Conservation (phyloP, 345 rosid genomes). For the Rhodomyrtus tomentosa region DNA sequence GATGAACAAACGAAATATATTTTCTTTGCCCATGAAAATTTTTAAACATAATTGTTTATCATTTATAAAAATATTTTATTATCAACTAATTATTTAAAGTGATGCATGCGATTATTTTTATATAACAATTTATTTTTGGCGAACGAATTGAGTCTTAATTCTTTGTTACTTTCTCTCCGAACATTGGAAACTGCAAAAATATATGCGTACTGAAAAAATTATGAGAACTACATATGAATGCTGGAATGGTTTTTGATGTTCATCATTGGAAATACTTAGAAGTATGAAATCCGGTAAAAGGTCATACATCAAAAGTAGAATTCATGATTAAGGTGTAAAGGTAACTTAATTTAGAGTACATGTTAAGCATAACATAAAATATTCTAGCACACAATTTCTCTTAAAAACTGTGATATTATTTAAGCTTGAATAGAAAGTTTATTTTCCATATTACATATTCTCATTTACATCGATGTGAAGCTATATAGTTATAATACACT, state of each 20-base stretch:
- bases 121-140: neutral
- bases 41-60: neutral
- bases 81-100: no score
- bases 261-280: neutral
- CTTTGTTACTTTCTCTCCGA: neutral
- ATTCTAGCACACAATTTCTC: neutral
- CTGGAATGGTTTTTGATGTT: neutral
- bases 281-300: neutral
- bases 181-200: no score
- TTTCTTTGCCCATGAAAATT: neutral
- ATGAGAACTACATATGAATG: no score
- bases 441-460: no score
- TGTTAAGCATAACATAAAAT: neutral
- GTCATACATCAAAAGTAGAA: neutral
- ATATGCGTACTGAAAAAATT: no score
- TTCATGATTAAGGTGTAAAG: neutral
- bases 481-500: no score
- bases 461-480: no score
- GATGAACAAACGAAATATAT: neutral
- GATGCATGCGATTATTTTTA: no score
- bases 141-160: no score
- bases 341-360: neutral
- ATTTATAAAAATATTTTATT: neutral
- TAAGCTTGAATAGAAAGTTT: no score
- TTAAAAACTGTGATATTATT: neutral